Evolutionary conservation across 1,139 yeast species (phyloP), one percentile per base, ranked within the genome.

Genomic region (Casaregolazyma lundiana): DNA sequence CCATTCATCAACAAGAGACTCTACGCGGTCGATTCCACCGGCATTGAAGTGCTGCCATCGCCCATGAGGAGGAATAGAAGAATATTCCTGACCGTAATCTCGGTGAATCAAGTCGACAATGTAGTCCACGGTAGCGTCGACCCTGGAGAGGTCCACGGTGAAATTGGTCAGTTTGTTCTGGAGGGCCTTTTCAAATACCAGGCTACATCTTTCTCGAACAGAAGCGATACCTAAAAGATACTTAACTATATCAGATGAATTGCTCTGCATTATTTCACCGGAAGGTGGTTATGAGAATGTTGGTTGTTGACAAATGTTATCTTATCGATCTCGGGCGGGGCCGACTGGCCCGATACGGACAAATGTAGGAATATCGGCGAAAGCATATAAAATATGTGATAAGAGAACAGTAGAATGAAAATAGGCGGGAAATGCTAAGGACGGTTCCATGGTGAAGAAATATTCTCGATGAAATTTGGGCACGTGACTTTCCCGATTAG

Each of bases 31-130:
- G 17, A 58, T 58, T 6, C 68, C 71, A 20, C 76, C 76, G 19
- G 71, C 76, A 52, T 77, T 76, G 54, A 79, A 70, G 59, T 79
- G 84, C 57, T 77, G 82, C 77, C 79, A 78, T 48, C 84, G 67
- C 2, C 84, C 84, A 58, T 79, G 84, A 9, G 81, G 78, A 2
- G 84, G 84, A 44, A 79, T 79, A 2, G 59, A 47, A 9, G 54
- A 54, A 45, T 65, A 69, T 46, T 69, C 60, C 3, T 61, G 56
- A 2, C 65, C 67, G 48, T 70, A 75, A 50, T 73, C 78, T 35
- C 75, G 65, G 21, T 61, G 59, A 41, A 77, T 62, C 3, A 76
- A 66, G 9, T 58, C 56, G 39, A 66, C 59, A 5, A 77, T 73
- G 55, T 62, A 76, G 11, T 67, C 70, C 16, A 75, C 73, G 36